Percentiles rank a stretch among this genome's conserved stretches.
These are phyloP conservation scores for Psilocybe subaeruginosa DNA, from an alignment of 768 basidiomycete species.

Conservation along the genomic window DNA sequence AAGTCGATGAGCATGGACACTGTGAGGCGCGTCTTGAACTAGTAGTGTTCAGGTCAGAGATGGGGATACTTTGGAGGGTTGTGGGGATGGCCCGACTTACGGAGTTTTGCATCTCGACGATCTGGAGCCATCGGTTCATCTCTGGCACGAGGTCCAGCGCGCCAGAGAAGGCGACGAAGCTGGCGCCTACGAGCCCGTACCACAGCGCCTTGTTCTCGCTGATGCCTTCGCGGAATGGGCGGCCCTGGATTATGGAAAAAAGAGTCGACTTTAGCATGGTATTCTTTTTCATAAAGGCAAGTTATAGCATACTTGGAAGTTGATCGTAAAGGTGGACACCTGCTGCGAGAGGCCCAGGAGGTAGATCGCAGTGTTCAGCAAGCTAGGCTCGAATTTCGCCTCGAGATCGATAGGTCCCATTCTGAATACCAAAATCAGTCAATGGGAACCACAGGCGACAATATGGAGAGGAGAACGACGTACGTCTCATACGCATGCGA, in stretches of 20 bases:
- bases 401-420: conserved; percentile 87
- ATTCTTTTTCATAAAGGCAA: neutral
- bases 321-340: conserved; percentile 98
- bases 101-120: conserved; percentile 81
- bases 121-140: conserved; percentile 94
- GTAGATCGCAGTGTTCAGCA: conserved; percentile 97
- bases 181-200: conserved; percentile 90
- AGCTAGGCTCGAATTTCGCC: conserved; percentile 93
- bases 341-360: conserved; percentile 95
- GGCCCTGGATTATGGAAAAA: conserved; percentile 53
- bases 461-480: conserved; percentile 29
- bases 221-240: conserved; percentile 98
- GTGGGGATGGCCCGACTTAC: conserved; percentile 48
- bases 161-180: conserved; percentile 90
- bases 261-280: neutral
- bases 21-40: conserved; percentile 88
- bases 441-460: neutral
- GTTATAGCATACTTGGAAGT: conserved; percentile 72
- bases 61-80: too few species aligned
- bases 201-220: conserved; percentile 93
- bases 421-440: conserved; percentile 32
- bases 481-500: conserved; percentile 79
- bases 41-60: too few species aligned
- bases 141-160: conserved; percentile 96
- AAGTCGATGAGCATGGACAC: conserved; percentile 87